A percentile compares a stretch with the other conserved stretches of the same genome.
Conservation (phyloP, 768 basidiomycete genomes). For the Imleria badia region DNA sequence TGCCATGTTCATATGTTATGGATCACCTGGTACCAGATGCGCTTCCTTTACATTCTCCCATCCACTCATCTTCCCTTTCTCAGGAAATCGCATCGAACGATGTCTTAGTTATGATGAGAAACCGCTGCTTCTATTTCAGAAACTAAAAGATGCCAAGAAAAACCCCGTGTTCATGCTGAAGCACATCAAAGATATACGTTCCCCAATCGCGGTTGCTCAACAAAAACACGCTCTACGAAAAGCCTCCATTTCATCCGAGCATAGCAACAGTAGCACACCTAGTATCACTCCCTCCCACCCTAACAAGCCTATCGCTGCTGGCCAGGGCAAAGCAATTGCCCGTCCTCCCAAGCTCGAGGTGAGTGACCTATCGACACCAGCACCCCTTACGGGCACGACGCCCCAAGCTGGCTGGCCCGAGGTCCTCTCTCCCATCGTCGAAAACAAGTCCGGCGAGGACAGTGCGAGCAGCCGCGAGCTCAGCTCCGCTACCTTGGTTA, state of each 20-base stretch:
- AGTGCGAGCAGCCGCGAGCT: slow-evolving; percentile 39
- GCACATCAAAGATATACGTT: slow-evolving; percentile 91
- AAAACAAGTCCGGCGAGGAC: slow-evolving; percentile 47
- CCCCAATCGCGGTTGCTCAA: slow-evolving; percentile 94
- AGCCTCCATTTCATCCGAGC: slow-evolving; percentile 48
- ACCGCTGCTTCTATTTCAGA: slow-evolving; percentile 94
- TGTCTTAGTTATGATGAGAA: slow-evolving; percentile 98
- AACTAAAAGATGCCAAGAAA: slow-evolving; percentile 94
- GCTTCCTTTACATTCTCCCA: neutral
- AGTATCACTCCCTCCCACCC: slow-evolving; percentile 17
- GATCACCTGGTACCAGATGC: slow-evolving; percentile 65
- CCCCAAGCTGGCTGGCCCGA: slow-evolving; percentile 80
- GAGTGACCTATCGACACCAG: slow-evolving; percentile 53
- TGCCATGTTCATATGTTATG: slow-evolving; percentile 99
- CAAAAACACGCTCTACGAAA: slow-evolving; percentile 93
- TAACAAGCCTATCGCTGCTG: slow-evolving; percentile 26
- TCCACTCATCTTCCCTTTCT: neutral
- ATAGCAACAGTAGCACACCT: slow-evolving; percentile 21
- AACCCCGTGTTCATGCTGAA: slow-evolving; percentile 99
- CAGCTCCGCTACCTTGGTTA: slow-evolving; percentile 33
- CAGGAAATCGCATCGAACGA: slow-evolving; percentile 81
- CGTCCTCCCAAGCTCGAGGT: slow-evolving; percentile 74
- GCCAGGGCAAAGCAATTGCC: slow-evolving; percentile 37
- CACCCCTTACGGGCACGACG: slow-evolving; percentile 57
- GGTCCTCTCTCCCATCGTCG: slow-evolving; percentile 57